Conservation (phyloP, 2,329 filamentous ascomycete species). For the Talaromyces amestolkiae region DNA sequence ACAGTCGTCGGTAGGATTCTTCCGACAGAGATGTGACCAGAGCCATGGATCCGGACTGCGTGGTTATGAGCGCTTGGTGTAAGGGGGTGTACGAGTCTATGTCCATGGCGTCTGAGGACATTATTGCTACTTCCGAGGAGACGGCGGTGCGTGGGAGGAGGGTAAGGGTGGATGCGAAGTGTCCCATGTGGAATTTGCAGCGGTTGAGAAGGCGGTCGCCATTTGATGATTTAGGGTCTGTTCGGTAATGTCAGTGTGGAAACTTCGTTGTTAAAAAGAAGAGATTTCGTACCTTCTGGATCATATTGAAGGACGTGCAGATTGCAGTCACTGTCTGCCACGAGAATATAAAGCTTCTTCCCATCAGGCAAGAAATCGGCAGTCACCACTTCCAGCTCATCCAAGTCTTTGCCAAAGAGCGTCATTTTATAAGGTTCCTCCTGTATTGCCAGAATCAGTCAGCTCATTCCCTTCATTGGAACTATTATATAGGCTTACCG, state of each 20-base stretch:
- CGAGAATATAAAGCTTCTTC: constrained; percentile 76
- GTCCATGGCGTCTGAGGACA: constrained; percentile 41
- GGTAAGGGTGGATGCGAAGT: constrained; percentile 70
- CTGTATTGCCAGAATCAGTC: constrained; percentile 29
- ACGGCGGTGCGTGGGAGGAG: constrained; percentile 68
- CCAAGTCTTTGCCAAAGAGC: constrained; percentile 81
- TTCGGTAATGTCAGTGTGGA: background rate
- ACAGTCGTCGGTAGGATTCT: constrained; percentile 76
- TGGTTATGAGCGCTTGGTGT: constrained; percentile 66
- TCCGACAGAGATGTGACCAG: constrained; percentile 76
- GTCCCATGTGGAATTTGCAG: constrained; percentile 82
- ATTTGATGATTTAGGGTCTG: constrained; percentile 89
- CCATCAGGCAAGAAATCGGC: constrained; percentile 88
- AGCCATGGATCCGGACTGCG: constrained; percentile 71
- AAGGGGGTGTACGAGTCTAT: constrained; percentile 34
- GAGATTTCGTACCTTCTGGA: constrained; percentile 72
- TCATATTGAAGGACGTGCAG: constrained; percentile 90
- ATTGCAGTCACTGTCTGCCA: constrained; percentile 79
- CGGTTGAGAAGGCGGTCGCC: constrained; percentile 83
- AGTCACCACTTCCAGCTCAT: constrained; percentile 71
- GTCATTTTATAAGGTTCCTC: constrained; percentile 97
- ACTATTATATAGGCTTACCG: constrained; percentile 45
- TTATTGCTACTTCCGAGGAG: constrained; percentile 37
- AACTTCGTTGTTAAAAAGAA: background rate
- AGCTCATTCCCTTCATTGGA: background rate